Base-by-base conservation (phyloP, 805 yeast genomes). In the Candida koratica region DNA sequence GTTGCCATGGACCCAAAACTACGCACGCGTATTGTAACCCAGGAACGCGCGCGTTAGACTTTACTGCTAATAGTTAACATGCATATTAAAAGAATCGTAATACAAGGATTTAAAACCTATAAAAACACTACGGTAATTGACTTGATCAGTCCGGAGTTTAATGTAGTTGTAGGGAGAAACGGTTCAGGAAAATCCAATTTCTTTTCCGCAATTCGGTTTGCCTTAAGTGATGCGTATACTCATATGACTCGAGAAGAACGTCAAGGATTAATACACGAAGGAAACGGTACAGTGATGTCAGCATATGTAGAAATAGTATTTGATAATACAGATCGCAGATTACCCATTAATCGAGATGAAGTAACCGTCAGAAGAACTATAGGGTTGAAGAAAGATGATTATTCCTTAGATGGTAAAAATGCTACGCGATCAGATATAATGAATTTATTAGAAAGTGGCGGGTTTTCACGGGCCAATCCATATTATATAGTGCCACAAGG, bases 401-500 rank as follows among this genome's bases (percentile, higher is more conserved):
- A 85, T 51, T 81, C 93, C 5, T 56, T 93, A 29, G 90, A 93
- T 56, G 81, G 81, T 31, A 82, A 77, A 49, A 71, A 85, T 10
- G 84, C 90, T 3, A 81, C 90, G 1, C 75, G 88, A 48, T 69
- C 83, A 2, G 97, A 88, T 53, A 72, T 89, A 11, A 79, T 80
- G 77, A 83, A 84, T 44, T 61, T 86, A 44, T 66, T 89, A 24
- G 97, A 90, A 56, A 81, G 85, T 51, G 95, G 96, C 0, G 98
- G 98, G 0, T 87, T 93, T 52, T 84, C 95, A 0, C 73, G 84
- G 42, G 78, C 87, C 5, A 89, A 88, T 45, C 96, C 97, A 1
- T 90, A 89, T 58, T 90, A 90, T 56, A 90, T 93, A 47, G 97
- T 93, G 4, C 97, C 98, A 0, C 98, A 93, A 60, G 98, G 98